These are phyloP conservation scores for Candida frijolesensis DNA, from an alignment of 1,139 yeast genomes.

Conservation along the genomic window DNA sequence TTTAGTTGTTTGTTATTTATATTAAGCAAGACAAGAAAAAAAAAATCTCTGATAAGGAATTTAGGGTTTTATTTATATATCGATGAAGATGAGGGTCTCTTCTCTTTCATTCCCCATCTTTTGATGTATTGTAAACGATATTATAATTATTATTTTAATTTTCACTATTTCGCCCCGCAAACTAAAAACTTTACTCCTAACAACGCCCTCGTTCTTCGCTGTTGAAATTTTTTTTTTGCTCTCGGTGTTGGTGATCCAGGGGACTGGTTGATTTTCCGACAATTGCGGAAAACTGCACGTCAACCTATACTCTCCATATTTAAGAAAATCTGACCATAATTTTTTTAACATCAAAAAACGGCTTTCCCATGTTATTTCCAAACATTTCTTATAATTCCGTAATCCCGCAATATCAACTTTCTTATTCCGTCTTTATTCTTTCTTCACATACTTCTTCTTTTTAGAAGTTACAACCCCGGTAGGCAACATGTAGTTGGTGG, in stretches of 20 bases:
- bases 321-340: too few relatives aligned
- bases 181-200: too few relatives aligned
- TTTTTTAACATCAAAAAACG: background rate
- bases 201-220: background rate
- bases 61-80: too few relatives aligned
- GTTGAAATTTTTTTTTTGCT: background rate
- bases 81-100: too few relatives aligned
- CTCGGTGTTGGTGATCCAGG: too few relatives aligned
- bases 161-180: too few relatives aligned
- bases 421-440: background rate
- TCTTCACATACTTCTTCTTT: conserved; percentile 6
- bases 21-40: background rate
- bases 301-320: too few relatives aligned
- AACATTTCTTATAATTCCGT: too few relatives aligned
- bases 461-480: conserved; percentile 10
- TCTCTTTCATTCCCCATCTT: too few relatives aligned
- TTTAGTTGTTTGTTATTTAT: background rate
- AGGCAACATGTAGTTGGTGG: conserved; percentile 34
- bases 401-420: background rate
- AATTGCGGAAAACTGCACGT: conserved; percentile 1
- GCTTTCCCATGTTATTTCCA: background rate
- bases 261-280: background rate
- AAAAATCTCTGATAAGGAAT: too few relatives aligned
- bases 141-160: too few relatives aligned
- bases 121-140: too few relatives aligned